These are phyloP conservation scores for Rubia yunnanensis DNA, from an alignment of 257 asterid genomes.

Conservation along the genomic window DNA sequence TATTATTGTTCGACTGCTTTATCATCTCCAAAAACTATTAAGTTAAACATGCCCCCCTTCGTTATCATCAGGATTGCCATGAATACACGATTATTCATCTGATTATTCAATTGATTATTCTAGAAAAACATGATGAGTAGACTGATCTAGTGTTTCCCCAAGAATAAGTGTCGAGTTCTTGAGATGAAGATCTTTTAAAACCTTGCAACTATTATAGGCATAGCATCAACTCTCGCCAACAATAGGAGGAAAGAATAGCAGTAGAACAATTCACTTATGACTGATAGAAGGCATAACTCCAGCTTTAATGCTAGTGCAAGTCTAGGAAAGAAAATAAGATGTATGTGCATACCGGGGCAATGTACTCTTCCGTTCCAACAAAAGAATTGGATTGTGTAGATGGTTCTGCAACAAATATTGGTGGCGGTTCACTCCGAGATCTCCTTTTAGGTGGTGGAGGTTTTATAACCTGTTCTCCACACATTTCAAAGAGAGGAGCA, in stretches of 20 bases:
- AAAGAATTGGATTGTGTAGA: constrained; percentile 82
- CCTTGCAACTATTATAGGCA: not conserved
- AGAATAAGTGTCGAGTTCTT: no score
- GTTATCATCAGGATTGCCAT: not conserved
- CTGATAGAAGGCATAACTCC: not conserved
- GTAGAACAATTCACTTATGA: no score
- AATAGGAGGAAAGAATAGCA: not conserved
- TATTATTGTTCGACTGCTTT: not conserved
- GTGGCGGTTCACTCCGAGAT: constrained; percentile 72
- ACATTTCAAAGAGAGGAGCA: not conserved
- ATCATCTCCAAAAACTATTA: not conserved
- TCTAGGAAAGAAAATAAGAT: not conserved
- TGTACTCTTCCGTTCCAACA: constrained; percentile 97
- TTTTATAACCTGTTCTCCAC: constrained; percentile 55
- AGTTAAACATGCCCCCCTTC: not conserved
- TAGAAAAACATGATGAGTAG: no score
- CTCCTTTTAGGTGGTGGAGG: constrained; percentile 52
- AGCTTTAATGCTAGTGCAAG: not conserved
- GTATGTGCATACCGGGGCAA: constrained; percentile 72
- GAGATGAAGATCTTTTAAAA: no score
- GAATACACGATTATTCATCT: no score
- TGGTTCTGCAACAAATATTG: constrained; percentile 85
- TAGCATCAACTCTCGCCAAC: not conserved
- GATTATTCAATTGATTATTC: no score
- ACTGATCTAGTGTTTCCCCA: no score